Evolutionary conservation across 257 asterid species (phyloP), one percentile per base, ranked within the genome.

Genomic region (Gentiana macrophylla): DNA sequence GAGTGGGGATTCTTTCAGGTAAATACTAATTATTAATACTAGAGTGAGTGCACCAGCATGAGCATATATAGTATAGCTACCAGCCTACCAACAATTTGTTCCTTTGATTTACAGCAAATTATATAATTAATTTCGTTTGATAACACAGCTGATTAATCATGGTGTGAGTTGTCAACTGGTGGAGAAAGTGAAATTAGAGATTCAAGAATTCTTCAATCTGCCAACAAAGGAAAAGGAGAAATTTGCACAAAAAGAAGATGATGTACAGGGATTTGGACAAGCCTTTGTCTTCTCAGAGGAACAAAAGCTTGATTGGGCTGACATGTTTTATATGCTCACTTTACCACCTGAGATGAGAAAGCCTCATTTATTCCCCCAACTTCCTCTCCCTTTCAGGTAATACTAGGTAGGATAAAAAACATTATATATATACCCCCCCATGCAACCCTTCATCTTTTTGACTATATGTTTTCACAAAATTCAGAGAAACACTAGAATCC

Each of bases 1-100:
- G 74, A 82, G 7, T 82, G 84, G 86, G 91, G 86, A 6, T 75
- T 79, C 62, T 60, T 60, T 44, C 64, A 49, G 56, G 64, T 49
- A 34, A 34, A 24, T 0, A 0, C 24, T 24, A 24, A 24, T 24
- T 24, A 24, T 24, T 24, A 24, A 24, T 24, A 24, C 24, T 24
- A 24, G 24, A 24, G 24, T 24, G 24, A 24, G 24, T 24, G 24
- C 24, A 15, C 24, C 24, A 15, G 24, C 24, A 15, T 15, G 24
- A 24, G 24, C 24, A 15, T 15, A 15, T 15, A 15, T 15, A 15
- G 24, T 15, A 15, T 15, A 15, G 24, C 24, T 15, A 15, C 24
- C 24, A 15, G 24, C 24, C 24, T 24, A 24, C 24, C 1, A 24
- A 24, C 24, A 24, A 24, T 24, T 24, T 24, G 24, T 24, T 24